Evolutionary conservation across 768 basidiomycete genomes (phyloP).

Genomic region (Agrocybe pediades): DNA sequence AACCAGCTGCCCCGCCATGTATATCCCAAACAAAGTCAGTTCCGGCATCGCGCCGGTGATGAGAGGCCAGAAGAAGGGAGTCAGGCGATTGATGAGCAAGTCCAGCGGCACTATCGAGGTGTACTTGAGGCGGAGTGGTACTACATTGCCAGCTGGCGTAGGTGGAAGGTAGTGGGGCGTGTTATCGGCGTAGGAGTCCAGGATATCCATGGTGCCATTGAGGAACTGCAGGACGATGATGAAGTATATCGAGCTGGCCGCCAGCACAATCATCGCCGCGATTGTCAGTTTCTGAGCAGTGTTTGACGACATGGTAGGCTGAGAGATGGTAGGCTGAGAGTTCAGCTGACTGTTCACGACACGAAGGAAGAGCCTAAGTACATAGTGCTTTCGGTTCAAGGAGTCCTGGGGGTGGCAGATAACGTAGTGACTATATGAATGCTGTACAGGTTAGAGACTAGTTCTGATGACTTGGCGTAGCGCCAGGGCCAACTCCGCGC

Average conservation of each 20-base stretch:
- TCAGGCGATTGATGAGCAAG: neutral
- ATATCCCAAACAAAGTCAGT: neutral
- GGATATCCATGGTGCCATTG: neutral
- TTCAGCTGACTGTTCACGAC: too few species aligned
- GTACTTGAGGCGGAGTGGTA: neutral
- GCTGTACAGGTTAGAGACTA: too few species aligned
- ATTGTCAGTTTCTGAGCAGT: too few species aligned
- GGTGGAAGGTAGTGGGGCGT: neutral
- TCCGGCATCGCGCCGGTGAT: neutral
- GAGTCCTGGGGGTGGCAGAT: too few species aligned
- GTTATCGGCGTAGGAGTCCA: neutral
- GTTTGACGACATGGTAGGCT: too few species aligned
- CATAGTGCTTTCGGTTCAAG: too few species aligned
- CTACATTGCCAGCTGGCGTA: neutral
- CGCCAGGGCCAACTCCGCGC: too few species aligned
- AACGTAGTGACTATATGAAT: too few species aligned
- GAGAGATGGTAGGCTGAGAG: too few species aligned
- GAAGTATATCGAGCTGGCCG: neutral
- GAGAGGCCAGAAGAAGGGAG: constrained; percentile 2
- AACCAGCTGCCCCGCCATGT: constrained; percentile 2
- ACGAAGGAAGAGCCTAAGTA: too few species aligned
- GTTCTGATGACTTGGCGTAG: too few species aligned
- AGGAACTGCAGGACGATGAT: neutral
- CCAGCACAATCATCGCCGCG: neutral
- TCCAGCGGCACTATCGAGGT: neutral